Evolutionary conservation across 2,329 filamentous ascomycete genomes (phyloP).

Genomic region (Sporothrix inflata): DNA sequence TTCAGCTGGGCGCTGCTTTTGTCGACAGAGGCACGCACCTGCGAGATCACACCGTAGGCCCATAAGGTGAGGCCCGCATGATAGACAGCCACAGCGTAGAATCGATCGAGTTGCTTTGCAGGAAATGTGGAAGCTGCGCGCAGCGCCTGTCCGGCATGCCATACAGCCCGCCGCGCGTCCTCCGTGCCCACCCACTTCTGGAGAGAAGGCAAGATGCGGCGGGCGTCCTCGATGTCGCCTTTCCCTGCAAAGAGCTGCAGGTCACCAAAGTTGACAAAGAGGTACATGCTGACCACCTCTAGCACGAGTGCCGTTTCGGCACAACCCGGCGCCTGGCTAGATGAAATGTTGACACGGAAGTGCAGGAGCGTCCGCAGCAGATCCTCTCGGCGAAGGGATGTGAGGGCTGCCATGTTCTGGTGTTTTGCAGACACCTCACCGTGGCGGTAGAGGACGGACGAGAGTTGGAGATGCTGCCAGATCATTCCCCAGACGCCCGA

Average conservation of each 20-base stretch:
- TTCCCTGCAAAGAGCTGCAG: constrained; percentile 69
- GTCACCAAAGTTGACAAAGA: constrained; percentile 67
- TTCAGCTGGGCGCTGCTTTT: not conserved
- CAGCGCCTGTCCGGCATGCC: constrained; percentile 34
- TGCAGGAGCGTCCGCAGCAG: constrained; percentile 60
- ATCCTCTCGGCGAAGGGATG: constrained; percentile 57
- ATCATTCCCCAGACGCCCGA: constrained; percentile 30
- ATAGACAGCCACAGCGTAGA: constrained; percentile 69
- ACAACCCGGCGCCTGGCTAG: not conserved
- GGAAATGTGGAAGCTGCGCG: constrained; percentile 39
- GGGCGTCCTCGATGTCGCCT: constrained; percentile 67
- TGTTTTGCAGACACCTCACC: not conserved
- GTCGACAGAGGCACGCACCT: not conserved
- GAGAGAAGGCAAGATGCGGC: constrained; percentile 37
- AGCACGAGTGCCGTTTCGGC: constrained; percentile 48
- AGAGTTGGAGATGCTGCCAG: constrained; percentile 28
- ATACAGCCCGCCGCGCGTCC: constrained; percentile 31
- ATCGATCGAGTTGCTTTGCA: constrained; percentile 60
- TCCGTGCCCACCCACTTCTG: constrained; percentile 30
- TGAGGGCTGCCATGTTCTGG: not conserved
- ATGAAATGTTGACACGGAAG: constrained; percentile 39
- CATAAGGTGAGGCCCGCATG: constrained; percentile 70
- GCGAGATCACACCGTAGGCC: constrained; percentile 64
- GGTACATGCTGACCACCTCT: constrained; percentile 63
- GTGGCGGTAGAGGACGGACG: not conserved